phyloP scores from a whole-genome alignment of 2,329 filamentous ascomycete genomes.

The Stagonosporopsis chrysanthemi region DNA sequence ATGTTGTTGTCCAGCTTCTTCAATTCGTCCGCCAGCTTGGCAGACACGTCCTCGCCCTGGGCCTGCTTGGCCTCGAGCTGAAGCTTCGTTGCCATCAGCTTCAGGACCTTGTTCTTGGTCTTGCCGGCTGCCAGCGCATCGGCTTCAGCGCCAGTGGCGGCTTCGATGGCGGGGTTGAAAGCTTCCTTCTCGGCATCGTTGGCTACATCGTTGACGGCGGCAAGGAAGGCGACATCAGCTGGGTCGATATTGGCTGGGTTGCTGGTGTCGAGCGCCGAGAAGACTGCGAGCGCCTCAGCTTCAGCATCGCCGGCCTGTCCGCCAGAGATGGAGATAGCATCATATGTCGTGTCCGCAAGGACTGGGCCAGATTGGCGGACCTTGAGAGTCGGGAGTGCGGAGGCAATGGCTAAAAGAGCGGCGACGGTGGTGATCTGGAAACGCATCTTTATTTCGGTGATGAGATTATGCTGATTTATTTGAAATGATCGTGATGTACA shows the following conservation, averaged over 20 bases:
- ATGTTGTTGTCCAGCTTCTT: slow-evolving; percentile 65
- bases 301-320: slow-evolving; percentile 63
- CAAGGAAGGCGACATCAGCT: slow-evolving; percentile 60
- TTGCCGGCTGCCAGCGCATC: slow-evolving; percentile 61
- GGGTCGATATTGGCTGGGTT: slow-evolving; percentile 58
- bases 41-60: slow-evolving; percentile 58
- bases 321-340: slow-evolving; percentile 59
- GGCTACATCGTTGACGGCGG: slow-evolving; percentile 60
- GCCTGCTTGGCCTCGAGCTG: slow-evolving; percentile 61
- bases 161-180: slow-evolving; percentile 63
- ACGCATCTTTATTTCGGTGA: slow-evolving; percentile 35
- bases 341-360: slow-evolving; percentile 42
- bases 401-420: slow-evolving; percentile 36
- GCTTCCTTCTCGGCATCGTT: slow-evolving; percentile 62
- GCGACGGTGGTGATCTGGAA: slow-evolving; percentile 38
- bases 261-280: slow-evolving; percentile 59
- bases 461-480: neutral
- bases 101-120: slow-evolving; percentile 69
- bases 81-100: slow-evolving; percentile 62
- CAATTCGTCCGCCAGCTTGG: slow-evolving; percentile 56
- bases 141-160: slow-evolving; percentile 54
- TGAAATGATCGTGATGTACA: slow-evolving; percentile 8
- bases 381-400: slow-evolving; percentile 36
- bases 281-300: slow-evolving; percentile 62
- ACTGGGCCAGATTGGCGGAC: slow-evolving; percentile 33